Evolutionary conservation across 257 asterid genomes (phyloP).

Genomic region (Coffea eugenioides): DNA sequence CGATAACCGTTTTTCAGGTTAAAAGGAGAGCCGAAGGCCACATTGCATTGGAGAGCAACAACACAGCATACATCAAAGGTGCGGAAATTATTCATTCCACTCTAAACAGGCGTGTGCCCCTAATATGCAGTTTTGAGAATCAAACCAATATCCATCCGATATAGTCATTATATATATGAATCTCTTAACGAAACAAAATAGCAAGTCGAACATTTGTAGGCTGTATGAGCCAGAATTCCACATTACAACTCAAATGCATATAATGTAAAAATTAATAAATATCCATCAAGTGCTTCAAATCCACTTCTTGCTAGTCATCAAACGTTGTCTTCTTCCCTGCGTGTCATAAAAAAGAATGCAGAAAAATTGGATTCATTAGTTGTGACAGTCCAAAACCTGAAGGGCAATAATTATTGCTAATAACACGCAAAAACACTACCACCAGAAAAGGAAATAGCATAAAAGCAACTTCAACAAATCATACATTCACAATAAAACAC

Average conservation of each 20-base stretch:
- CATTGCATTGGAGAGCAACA: too few species aligned
- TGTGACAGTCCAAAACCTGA: neutral
- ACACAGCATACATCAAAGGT: too few species aligned
- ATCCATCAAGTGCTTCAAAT: neutral
- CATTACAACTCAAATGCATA: neutral
- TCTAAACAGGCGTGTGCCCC: too few species aligned
- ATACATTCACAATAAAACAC: too few species aligned
- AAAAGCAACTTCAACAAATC: neutral
- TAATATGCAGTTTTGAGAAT: constrained; percentile 40
- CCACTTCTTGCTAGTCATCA: constrained; percentile 21
- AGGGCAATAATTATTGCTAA: neutral
- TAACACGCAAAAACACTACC: neutral
- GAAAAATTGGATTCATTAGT: neutral
- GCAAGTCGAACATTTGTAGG: neutral
- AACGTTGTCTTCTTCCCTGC: constrained; percentile 46
- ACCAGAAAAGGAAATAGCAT: neutral
- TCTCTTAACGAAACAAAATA: neutral
- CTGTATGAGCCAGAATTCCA: neutral
- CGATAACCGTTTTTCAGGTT: too few species aligned
- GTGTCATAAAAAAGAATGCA: constrained; percentile 1
- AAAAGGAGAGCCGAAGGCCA: too few species aligned
- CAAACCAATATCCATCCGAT: too few species aligned
- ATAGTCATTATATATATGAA: too few species aligned
- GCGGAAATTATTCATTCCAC: too few species aligned
- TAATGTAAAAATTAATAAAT: too few species aligned